Percentiles rank a stretch among this genome's conserved stretches.
phyloP scores from a whole-genome alignment of 1,139 yeast genomes.

The Kluyveromyces sp. region DNA sequence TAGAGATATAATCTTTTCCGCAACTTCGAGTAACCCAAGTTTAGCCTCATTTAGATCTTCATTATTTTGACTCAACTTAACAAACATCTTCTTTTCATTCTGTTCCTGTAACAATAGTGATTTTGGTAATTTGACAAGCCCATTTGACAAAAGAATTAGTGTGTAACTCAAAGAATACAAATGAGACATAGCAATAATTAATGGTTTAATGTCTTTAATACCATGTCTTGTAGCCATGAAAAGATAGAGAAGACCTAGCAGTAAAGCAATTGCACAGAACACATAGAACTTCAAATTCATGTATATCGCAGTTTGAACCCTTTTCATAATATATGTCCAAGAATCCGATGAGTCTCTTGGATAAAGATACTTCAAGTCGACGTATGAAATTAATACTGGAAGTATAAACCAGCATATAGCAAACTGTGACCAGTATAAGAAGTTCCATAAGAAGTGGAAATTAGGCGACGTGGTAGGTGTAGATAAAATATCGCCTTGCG shows the following conservation, averaged over 20 bases:
- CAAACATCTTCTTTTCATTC: slow-evolving; percentile 20
- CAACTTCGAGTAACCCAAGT: slow-evolving; percentile 22
- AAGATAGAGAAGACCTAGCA: slow-evolving; percentile 21
- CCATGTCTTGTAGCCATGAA: slow-evolving; percentile 21
- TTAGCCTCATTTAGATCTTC: slow-evolving; percentile 28
- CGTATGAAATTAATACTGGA: slow-evolving; percentile 28
- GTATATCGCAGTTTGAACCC: slow-evolving; percentile 18
- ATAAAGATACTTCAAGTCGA: slow-evolving; percentile 21
- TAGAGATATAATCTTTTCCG: slow-evolving; percentile 20
- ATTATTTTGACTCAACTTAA: slow-evolving; percentile 26
- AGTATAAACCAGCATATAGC: slow-evolving; percentile 26
- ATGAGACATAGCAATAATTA: slow-evolving; percentile 27
- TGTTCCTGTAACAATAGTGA: slow-evolving; percentile 16
- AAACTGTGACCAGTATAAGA: slow-evolving; percentile 27
- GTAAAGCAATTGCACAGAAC: slow-evolving; percentile 18
- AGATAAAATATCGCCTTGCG: background rate
- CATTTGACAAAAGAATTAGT: slow-evolving; percentile 22
- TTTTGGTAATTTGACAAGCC: slow-evolving; percentile 24
- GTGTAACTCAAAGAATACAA: slow-evolving; percentile 27
- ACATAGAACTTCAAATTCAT: slow-evolving; percentile 26
- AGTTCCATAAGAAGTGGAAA: slow-evolving; percentile 19
- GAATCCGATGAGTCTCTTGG: slow-evolving; percentile 7
- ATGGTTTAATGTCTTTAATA: slow-evolving; percentile 22
- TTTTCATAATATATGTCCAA: slow-evolving; percentile 8
- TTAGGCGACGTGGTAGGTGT: background rate